Evolutionary conservation across 192 early-diverging fungal species (phyloP).

Genomic region (Gigaspora rosea): DNA sequence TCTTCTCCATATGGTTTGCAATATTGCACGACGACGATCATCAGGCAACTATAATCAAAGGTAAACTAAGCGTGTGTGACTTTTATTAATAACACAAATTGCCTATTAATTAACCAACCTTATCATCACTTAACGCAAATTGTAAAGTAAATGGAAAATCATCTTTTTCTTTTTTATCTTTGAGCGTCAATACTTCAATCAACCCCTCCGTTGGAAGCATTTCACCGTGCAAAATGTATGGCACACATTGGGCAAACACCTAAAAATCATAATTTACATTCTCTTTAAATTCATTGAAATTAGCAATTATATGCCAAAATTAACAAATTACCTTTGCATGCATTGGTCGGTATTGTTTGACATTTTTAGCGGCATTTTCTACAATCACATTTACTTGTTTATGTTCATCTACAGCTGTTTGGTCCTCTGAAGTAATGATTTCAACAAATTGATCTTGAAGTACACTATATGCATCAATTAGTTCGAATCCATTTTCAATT

Average conservation of each 20-base stretch:
- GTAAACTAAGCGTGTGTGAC: background rate
- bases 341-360: background rate
- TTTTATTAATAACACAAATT: background rate
- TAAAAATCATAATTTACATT: background rate
- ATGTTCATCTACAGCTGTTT: background rate
- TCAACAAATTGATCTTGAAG: slow-evolving; percentile 12
- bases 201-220: background rate
- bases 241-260: background rate
- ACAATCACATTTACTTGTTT: slow-evolving; percentile 13
- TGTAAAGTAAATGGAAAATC: slow-evolving; percentile 3
- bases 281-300: background rate
- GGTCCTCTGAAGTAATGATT: background rate
- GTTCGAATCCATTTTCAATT: slow-evolving; percentile 4
- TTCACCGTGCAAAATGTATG: background rate
- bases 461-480: background rate
- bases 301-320: background rate
- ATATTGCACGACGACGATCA: background rate
- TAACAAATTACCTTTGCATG: slow-evolving; percentile 9
- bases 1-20: slow-evolving; percentile 26
- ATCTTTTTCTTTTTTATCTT: background rate
- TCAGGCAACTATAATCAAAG: background rate
- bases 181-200: slow-evolving; percentile 7
- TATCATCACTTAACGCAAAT: background rate
- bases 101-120: background rate
- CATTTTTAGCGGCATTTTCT: background rate